phyloP scores from a whole-genome alignment of 192 early-diverging fungal genomes.

The Haplosporangium gracile region DNA sequence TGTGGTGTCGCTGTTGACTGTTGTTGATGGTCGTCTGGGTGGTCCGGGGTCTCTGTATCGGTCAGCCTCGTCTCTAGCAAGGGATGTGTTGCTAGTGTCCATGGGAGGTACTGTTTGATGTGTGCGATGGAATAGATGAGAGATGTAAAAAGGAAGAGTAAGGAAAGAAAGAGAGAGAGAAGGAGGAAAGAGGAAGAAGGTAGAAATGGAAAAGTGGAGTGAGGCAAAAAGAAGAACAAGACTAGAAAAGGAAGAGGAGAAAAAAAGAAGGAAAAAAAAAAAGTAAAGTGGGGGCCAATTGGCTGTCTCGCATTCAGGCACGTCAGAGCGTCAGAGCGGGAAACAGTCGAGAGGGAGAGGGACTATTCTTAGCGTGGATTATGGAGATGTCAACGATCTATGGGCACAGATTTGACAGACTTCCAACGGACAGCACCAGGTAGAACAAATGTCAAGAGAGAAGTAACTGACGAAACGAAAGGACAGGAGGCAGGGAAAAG shows the following conservation, averaged over 20 bases:
- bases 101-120: not conserved
- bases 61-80: slow-evolving; percentile 26
- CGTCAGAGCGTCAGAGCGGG: not conserved
- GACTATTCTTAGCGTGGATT: not conserved
- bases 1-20: not conserved
- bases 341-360: not conserved
- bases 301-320: not conserved
- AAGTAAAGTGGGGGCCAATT: not conserved
- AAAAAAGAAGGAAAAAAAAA: not conserved
- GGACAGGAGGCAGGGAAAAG: not conserved
- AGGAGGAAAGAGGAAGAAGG: not conserved
- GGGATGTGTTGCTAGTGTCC: slow-evolving; percentile 3
- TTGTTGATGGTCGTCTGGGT: not conserved
- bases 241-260: not conserved
- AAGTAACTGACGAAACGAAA: no score
- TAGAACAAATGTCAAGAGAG: not conserved
- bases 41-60: slow-evolving; percentile 25
- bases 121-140: not conserved
- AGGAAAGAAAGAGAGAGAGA: not conserved
- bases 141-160: not conserved
- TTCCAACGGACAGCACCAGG: not conserved
- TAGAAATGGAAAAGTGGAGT: not conserved
- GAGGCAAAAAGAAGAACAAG: not conserved
- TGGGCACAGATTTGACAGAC: not conserved
- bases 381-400: not conserved